Evolutionary conservation across 2,329 filamentous ascomycete species (phyloP).

Genomic region (Zymoseptoria brevis): DNA sequence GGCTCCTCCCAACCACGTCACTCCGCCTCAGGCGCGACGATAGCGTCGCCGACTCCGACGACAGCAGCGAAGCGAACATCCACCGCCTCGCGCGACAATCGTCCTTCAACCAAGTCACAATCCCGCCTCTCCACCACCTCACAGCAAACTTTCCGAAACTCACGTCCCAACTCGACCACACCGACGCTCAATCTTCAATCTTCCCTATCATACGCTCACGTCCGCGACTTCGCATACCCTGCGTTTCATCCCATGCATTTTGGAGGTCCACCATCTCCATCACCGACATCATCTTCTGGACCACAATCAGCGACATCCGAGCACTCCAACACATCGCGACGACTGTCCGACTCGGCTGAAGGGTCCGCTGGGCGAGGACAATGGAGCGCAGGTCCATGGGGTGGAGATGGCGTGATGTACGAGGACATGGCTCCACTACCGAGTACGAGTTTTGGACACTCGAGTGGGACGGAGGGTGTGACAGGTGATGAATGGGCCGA

Average conservation of each 20-base stretch:
- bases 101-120: constrained; percentile 4
- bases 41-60: not conserved
- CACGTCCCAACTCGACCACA: constrained; percentile 70
- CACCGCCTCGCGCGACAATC: not conserved
- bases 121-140: constrained; percentile 59
- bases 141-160: constrained; percentile 50
- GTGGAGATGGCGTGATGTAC: constrained; percentile 29
- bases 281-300: not conserved
- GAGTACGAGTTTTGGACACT: constrained; percentile 26
- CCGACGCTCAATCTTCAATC: constrained; percentile 75
- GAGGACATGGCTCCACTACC: constrained; percentile 27
- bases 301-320: not conserved
- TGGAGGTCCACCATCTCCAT: constrained; percentile 39
- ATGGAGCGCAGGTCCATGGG: constrained; percentile 47
- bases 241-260: constrained; percentile 80
- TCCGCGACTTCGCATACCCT: constrained; percentile 93
- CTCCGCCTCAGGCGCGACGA: not conserved
- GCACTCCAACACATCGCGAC: not conserved
- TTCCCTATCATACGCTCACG: constrained; percentile 76
- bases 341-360: constrained; percentile 61
- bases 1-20: constrained; percentile 4
- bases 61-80: not conserved
- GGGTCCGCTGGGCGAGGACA: constrained; percentile 46
- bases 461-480: constrained; percentile 3
- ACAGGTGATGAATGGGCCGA: constrained; percentile 11